phyloP scores from a whole-genome alignment of 345 rosid species.

The Hevea brasiliensis region DNA sequence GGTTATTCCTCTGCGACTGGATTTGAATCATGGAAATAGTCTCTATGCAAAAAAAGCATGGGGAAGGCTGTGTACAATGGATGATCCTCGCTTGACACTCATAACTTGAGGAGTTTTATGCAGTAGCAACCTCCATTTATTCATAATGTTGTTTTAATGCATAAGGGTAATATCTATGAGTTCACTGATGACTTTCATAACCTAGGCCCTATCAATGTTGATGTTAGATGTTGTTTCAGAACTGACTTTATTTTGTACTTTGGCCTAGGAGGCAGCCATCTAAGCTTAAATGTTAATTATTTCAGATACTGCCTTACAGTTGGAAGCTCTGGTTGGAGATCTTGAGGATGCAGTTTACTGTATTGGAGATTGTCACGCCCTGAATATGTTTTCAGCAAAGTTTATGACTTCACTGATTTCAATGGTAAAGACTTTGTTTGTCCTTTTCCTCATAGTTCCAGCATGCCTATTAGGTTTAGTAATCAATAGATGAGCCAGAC shows the following conservation, averaged over 20 bases:
- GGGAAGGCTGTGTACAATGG: neutral
- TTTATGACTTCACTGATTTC: slow-evolving; percentile 26
- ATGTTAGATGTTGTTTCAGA: slow-evolving; percentile 8
- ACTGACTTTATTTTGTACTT: neutral
- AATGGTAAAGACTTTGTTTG: slow-evolving; percentile 24
- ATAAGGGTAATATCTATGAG: neutral
- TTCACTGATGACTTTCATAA: neutral
- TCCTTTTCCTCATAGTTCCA: slow-evolving; percentile 14
- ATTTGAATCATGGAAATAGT: neutral
- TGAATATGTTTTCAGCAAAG: slow-evolving; percentile 47
- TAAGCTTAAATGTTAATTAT: slow-evolving; percentile 15
- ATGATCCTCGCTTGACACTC: neutral
- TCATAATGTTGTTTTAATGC: neutral
- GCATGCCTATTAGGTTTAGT: neutral
- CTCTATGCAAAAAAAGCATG: neutral
- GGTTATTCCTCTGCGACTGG: neutral
- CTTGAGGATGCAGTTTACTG: slow-evolving; percentile 70
- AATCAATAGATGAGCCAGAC: slow-evolving; percentile 1
- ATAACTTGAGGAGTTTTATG: neutral
- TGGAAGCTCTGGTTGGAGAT: slow-evolving; percentile 83
- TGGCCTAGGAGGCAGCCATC: neutral
- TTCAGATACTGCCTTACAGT: slow-evolving; percentile 56
- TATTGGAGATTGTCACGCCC: slow-evolving; percentile 26
- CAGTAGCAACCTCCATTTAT: neutral
- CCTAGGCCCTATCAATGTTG: neutral